A percentile compares a stretch with the other conserved stretches of the same genome.
These are phyloP conservation scores for Ganoderma leucocontextum DNA, from an alignment of 1,284 basidiomycete species.

Conservation along the genomic window DNA sequence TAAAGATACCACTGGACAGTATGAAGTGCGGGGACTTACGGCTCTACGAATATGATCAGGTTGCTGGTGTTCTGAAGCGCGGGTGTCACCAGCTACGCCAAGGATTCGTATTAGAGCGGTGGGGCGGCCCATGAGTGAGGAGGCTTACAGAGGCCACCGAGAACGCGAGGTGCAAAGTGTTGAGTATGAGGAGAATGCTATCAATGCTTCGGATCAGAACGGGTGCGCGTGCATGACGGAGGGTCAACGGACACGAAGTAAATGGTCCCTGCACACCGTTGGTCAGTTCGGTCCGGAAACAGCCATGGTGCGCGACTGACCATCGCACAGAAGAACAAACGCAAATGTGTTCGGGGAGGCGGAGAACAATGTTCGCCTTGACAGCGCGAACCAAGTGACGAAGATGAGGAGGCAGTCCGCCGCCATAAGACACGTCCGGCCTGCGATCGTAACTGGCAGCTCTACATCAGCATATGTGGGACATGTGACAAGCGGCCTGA, in stretches of 20 bases:
- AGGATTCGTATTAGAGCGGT: background rate
- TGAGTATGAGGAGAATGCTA: conserved; percentile 13
- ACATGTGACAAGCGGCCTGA: background rate
- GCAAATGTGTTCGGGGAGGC: background rate
- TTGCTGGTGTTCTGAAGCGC: conserved; percentile 6
- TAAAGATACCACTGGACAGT: no score
- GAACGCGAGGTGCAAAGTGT: conserved; percentile 17
- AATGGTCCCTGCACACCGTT: background rate
- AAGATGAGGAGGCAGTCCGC: conserved; percentile 6
- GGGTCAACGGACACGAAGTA: conserved; percentile 6
- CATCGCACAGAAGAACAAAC: conserved; percentile 1
- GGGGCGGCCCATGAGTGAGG: no score
- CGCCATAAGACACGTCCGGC: background rate
- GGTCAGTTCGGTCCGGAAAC: no score
- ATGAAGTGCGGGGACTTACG: background rate
- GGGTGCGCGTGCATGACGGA: background rate
- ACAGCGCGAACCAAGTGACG: conserved; percentile 3
- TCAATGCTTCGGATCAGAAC: background rate
- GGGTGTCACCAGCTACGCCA: background rate
- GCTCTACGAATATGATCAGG: conserved; percentile 9
- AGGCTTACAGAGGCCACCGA: background rate
- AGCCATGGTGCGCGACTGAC: background rate
- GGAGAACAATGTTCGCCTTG: background rate
- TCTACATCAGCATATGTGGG: background rate
- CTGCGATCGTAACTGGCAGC: background rate